Base-by-base conservation (phyloP, 2,329 filamentous ascomycete species). In the Paramyrothecium sp. region DNA sequence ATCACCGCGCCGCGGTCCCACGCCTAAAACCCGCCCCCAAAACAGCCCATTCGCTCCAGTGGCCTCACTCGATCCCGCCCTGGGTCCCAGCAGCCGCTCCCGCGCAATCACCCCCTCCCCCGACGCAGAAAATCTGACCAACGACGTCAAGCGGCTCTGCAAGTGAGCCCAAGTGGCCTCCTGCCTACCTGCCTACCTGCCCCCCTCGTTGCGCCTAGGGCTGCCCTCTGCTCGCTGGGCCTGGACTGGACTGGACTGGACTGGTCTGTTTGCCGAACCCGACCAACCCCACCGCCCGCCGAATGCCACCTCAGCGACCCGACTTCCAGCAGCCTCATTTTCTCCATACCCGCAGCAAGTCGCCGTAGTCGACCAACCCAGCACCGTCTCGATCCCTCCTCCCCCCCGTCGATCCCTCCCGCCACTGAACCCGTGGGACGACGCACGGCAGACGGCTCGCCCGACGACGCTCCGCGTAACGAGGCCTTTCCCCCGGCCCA, bases 71-170 rank as follows among this genome's bases (percentile, higher is more conserved):
- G 38, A 44, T 44, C 38, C 38, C 38, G 38, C 38, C n/a, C 38
- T 19, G 38, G 38, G 38, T 44, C 38, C n/a, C 22, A 51, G 49
- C 47, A 23, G 21, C 30, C 49, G 21, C 23, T 51, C 23, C 21
- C 49, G 23, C 23, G 20, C 47, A 20, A 50, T 22, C 47, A 21
- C 23, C 47, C 47, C 47, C 26, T 30, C 26, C 26, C 26, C 26
- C 26, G 19, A 22, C 47, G 7, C 47, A n/a, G 20, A 50, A n/a
- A 21, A 22, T 33, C 51, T 53, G 51, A 34, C 51, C 51, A 53
- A 53, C 51, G 30, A 53, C 51, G 51, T 53, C 51, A 53, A 53
- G 30, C 49, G 21, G 23, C 51, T 33, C 30, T 33, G 17, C 51
- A 30, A 53, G 30, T 30, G 51, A 53, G 30, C 8, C 51, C 16